These are phyloP conservation scores for Cutaneotrichosporon curvatum DNA, from an alignment of 1,284 basidiomycete genomes.

Conservation along the genomic window DNA sequence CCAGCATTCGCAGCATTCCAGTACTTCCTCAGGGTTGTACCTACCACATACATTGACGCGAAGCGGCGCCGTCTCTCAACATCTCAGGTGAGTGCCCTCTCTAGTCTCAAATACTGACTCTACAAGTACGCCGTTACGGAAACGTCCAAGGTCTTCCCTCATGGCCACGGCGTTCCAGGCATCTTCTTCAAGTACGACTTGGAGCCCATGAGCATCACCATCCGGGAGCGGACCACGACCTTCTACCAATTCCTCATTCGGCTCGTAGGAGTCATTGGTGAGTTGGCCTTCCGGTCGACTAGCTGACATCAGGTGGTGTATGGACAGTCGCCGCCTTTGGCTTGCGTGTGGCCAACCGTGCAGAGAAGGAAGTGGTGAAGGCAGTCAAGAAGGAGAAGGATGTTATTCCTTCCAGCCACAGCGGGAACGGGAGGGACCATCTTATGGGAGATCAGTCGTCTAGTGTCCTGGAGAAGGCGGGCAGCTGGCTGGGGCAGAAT, in stretches of 20 bases:
- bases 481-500: conserved; percentile 13
- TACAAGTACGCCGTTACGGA: conserved; percentile 89
- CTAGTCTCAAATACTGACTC: background rate
- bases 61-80: conserved; percentile 58
- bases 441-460: conserved; percentile 7
- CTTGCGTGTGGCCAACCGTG: conserved; percentile 41
- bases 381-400: conserved; percentile 31
- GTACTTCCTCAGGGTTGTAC: conserved; percentile 91
- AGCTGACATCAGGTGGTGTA: conserved; percentile 40
- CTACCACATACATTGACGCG: conserved; percentile 80
- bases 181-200: conserved; percentile 97
- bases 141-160: conserved; percentile 69
- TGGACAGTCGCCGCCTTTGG: conserved; percentile 47
- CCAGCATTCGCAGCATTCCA: conserved; percentile 90
- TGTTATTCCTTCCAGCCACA: conserved; percentile 26
- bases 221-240: conserved; percentile 77
- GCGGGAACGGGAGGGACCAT: conserved; percentile 1
- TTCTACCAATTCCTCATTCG: conserved; percentile 77
- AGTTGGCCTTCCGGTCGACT: conserved; percentile 10
- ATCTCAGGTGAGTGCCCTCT: conserved; percentile 47
- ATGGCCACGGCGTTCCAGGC: conserved; percentile 74
- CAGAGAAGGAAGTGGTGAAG: conserved; percentile 39
- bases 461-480: conserved; percentile 6
- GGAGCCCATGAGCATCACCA: conserved; percentile 77
- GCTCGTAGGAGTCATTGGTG: conserved; percentile 46